Base-by-base conservation (phyloP, 1,284 basidiomycete genomes). In the Mycena citricolor region DNA sequence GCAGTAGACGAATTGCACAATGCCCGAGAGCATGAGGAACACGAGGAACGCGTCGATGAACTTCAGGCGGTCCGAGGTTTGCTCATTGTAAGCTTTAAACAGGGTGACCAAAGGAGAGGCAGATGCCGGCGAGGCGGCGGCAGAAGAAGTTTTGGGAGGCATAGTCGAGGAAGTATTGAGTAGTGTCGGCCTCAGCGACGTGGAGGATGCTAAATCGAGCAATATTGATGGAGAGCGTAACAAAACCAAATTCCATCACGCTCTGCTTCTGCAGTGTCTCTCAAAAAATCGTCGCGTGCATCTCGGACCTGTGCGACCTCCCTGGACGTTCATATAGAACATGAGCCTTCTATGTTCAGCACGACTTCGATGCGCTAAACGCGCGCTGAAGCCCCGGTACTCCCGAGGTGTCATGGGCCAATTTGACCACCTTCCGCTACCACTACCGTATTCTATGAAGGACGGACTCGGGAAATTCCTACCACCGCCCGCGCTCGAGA, bases 1-100 rank as follows among this genome's bases (percentile, higher is more conserved):
- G 66, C 95, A 93, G 71, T 99, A 98, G 13, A 80, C 69, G 66
- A 99, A 97, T 65, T 97, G 94, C 30, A 85, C 65, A 51, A 97
- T 76, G 55, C 95, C 97, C 2, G 90, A 88, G 32, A 97, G 73
- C 71, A 98, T 85, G 59, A 97, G 79, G 74, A 97, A 97, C 49
- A 90, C 71, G 53, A 98, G 75, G 73, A 97, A 97, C 10, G 82
- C 74, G 71, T 99, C 95, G 64, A 98, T 83, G 64, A 97, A 83
- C 72, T 97, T 97, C 57, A 98, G 81, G 21, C 90, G 79, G 52
- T 86, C 72, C 5, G 93, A 76, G 0, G 93, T 95, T 45, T 81
- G 77, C 19, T 81, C 74, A 58, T 71, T 68, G 73, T 97, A 97
- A 25, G 91, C 85, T 59, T 75, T 79, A 74, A 81, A 84, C 32